Base-by-base conservation (phyloP, 2,329 filamentous ascomycete genomes). In the Aspergillus spinulosporus region DNA sequence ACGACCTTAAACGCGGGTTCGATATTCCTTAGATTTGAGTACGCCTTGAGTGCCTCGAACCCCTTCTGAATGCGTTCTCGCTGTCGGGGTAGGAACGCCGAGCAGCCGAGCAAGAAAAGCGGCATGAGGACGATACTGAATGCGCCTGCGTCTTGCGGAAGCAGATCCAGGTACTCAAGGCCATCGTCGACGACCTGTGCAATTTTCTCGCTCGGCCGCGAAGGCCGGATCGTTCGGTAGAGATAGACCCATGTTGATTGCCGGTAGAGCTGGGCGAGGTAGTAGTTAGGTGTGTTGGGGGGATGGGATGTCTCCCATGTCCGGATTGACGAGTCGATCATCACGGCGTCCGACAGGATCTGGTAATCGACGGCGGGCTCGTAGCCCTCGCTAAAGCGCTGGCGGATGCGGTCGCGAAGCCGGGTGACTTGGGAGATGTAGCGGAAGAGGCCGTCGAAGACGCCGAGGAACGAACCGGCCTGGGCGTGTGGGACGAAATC, bases 371-470 rank as follows among this genome's bases (percentile, higher is more conserved):
- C 86, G 0, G 83, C 80, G 0, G 88, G 89, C 51, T 90, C 86
- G 2, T 84, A 74, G 3, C 83, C 76, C 52, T 82, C 68, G 53
- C 80, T 75, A 63, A 91, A 86, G 50, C 90, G 86, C 32, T 79
- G 77, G 4, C 92, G 84, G 59, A 96, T 88, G 2, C 80, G 81
- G 70, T 92, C 88, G 42, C 91, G 84, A 37, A 96, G 83, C 9
- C 84, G 83, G 1, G 89, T 91, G 58, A 95, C 93, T 66, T 89
- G 85, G 5, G 88, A 87, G 31, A 96, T 86, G 67, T 89, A 87
- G 34, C 83, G 82, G 68, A 96, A 92, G 1, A 96, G 78, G 1
- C 90, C 90, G 66, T 96, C 91, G 40, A 88, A 85, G 29, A 96
- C 87, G 21, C 92, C 92, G 4, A 96, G 79, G 3, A 96, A 79